phyloP scores from a whole-genome alignment of 106 monocot genomes.

The Platanthera guangdongensis region DNA sequence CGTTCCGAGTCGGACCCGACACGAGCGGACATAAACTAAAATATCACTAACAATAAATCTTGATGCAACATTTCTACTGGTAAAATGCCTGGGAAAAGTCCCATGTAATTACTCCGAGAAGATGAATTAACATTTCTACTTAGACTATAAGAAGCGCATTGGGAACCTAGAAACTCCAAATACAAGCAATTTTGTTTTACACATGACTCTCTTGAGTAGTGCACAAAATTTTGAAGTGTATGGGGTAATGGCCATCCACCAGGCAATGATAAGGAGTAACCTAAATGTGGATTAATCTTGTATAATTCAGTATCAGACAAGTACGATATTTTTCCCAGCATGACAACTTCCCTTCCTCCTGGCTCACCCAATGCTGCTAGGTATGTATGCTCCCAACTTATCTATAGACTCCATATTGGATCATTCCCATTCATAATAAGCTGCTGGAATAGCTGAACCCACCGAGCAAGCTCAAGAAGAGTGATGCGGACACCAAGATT shows the following conservation, averaged over 20 bases:
- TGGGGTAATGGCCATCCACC: constrained; percentile 65
- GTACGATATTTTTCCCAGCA: constrained; percentile 37
- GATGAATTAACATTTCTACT: neutral
- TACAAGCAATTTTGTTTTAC: constrained; percentile 58
- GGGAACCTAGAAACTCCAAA: constrained; percentile 51
- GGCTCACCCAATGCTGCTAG: constrained; percentile 73
- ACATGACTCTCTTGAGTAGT: constrained; percentile 60
- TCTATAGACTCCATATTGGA: constrained; percentile 69
- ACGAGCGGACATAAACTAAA: too few species aligned
- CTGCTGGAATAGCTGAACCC: constrained; percentile 88
- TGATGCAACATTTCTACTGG: constrained; percentile 24
- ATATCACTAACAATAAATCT: too few species aligned
- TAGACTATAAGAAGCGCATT: constrained; percentile 52
- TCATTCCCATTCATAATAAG: constrained; percentile 80
- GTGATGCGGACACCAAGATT: constrained; percentile 58
- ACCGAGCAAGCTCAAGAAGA: constrained; percentile 72
- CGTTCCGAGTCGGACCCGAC: too few species aligned
- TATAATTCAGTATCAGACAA: constrained; percentile 26
- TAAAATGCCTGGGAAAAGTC: constrained; percentile 25
- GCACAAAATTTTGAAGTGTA: constrained; percentile 33
- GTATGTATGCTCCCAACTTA: constrained; percentile 93
- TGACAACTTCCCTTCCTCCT: constrained; percentile 33
- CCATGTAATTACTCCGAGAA: neutral
- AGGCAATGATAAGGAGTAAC: constrained; percentile 47
- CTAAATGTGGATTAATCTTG: constrained; percentile 11